Base-by-base conservation (phyloP, 129 eudicot genomes). In the Helichrysum umbraculigerum region DNA sequence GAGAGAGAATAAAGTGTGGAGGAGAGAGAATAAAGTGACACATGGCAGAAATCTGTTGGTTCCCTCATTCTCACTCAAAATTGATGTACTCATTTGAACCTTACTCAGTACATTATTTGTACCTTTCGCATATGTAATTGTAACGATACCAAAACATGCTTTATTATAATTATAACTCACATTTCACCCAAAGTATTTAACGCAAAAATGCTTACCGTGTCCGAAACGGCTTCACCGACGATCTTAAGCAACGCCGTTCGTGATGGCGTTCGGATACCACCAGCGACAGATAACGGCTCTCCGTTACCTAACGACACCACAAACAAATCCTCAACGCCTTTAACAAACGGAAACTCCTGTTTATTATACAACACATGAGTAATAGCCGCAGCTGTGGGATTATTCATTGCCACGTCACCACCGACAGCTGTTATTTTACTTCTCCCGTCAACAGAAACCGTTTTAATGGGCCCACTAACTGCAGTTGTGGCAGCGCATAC, bases 361-460 rank as follows among this genome's bases (percentile, higher is more conserved):
- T 90, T 92, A 60, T 92, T 92, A 8, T 92, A 87, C 0, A 90
- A 81, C 22, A 90, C 85, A 59, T 92, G 98, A 3, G 96, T 90
- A 34, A 92, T 87, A 2, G 98, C 98, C n/a, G 86, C 90, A 1
- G 96, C 91, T 41, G 98, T 81, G 3, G 98, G 96, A 64, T 92
- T 92, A 59, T 86, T 89, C 98, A 89, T 92, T 12, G 86, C 92
- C 7, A 90, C 54, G 42, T 85, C 92, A 7, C 98, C 96, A 5
- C 86, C 90, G 0, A 92, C 82, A 17, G 92, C 96, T 22, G 72
- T 17, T 19, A 88, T 86, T 74, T 62, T 85, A 7, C 83, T 86
- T 10, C 80, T 77, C 19, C 89, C 84, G 33, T 92, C 92, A 34
- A 81, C 77, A 39, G 98, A 92, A 74, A 66, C 75, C 68, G 90